Base-by-base conservation (phyloP, 352 stramenopile genomes). In the Peronospora destructor region DNA sequence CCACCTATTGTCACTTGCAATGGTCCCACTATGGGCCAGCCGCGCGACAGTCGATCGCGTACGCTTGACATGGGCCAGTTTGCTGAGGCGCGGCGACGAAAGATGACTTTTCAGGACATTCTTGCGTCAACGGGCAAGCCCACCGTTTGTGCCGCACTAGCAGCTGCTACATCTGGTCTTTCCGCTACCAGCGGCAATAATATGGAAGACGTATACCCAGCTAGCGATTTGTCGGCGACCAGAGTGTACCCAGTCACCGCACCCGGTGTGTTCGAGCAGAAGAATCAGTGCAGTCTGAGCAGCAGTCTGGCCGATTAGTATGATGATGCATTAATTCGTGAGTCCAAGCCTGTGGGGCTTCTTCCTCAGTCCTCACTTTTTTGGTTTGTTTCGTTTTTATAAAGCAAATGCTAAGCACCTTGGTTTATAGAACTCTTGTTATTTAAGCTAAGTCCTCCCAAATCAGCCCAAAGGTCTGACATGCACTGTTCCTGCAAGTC, bases 101-200 rank as follows among this genome's bases (percentile, higher is more conserved):
- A 88, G 41, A 94, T 94, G 83, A 94, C 85, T 40, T 94, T 94
- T 28, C 80, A 91, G 49, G 83, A 94, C 50, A 88, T 94, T 51
- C 50, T 94, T 42, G 80, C 78, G 44, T 89, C 78, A 19, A 71
- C 66, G 16, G 52, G 57, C 5, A 56, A 41, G n/a, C 37, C 45
- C 3, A 45, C 35, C 12, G 42, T 33, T 46, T 48, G 34, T 47
- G 46, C 43, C 9, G 45, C 21, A 11, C 44, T 47, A 50, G 43
- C 47, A 35, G 47, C 34, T 25, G 30, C 46, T 23, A 53, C 59
- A 37, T 56, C 52, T 14, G 28, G 26, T 46, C 44, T 43, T 45
- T 36, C 34, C 12, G 35, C 33, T 35, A 36, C 47, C 34, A 56
- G 23, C 47, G 49, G 38, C 50, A 57, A 65, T 49, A 56, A 74